phyloP scores from a whole-genome alignment of 2,329 filamentous ascomycete genomes.

The Phoma herbarum region DNA sequence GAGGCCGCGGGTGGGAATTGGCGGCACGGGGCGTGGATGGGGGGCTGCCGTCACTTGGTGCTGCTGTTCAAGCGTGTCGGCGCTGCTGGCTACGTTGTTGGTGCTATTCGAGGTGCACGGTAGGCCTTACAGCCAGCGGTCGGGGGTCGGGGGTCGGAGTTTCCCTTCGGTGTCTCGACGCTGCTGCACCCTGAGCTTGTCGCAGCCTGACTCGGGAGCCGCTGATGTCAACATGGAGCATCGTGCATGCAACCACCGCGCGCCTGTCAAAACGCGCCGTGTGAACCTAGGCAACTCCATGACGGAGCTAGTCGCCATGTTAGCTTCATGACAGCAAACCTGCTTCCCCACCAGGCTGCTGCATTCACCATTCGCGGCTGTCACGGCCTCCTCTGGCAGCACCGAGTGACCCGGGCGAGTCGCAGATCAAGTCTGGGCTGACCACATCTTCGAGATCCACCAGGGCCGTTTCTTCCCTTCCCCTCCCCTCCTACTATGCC shows the following conservation, averaged over 20 bases:
- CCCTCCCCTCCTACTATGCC: constrained; percentile 33
- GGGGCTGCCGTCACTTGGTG: constrained; percentile 1
- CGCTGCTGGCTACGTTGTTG: constrained; percentile 22
- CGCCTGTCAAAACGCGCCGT: neutral
- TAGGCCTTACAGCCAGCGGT: constrained; percentile 33
- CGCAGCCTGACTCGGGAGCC: constrained; percentile 21
- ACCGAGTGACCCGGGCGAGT: constrained; percentile 31
- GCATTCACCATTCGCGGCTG: constrained; percentile 16
- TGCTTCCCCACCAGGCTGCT: constrained; percentile 1
- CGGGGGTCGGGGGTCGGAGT: constrained; percentile 25
- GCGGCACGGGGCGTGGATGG: constrained; percentile 7
- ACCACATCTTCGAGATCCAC: constrained; percentile 32
- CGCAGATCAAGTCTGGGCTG: constrained; percentile 44
- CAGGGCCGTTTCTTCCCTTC: constrained; percentile 7
- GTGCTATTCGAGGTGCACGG: constrained; percentile 30
- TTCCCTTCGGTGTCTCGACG: neutral
- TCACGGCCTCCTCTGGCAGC: constrained; percentile 29
- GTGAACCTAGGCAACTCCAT: neutral
- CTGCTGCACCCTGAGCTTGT: constrained; percentile 15
- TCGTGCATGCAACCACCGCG: constrained; percentile 3
- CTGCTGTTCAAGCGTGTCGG: neutral
- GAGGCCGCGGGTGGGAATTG: constrained; percentile 16
- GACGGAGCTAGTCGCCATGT: neutral
- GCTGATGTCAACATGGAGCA: constrained; percentile 19
- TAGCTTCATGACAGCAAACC: neutral